Evolutionary conservation across 1,284 basidiomycete species (phyloP), one percentile per base, ranked within the genome.

Genomic region (Volvariella surrecta): DNA sequence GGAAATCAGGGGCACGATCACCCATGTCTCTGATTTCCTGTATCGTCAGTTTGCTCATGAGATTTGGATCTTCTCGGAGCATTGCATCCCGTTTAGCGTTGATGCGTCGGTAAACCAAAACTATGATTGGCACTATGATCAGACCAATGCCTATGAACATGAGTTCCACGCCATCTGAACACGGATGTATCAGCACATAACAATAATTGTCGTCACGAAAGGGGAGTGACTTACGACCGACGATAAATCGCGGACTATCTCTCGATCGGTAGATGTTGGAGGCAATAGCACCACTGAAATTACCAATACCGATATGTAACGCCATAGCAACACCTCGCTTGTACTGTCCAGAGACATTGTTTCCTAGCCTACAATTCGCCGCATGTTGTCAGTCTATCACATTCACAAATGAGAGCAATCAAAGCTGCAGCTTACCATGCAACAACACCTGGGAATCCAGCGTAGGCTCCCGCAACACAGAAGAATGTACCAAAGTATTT

Each of bases 131-230:
- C 0, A 76, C 54, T 37, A 54, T 53, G 30, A 82, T 64, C 50
- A 82, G 63, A 0, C 83, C 82, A 34, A 85, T 73, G 2, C 70
- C 73, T 9, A 82, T 67, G 47, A 85, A 80, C 69, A 80, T 81
- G 24, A 86, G 57, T 54, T 80, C 78, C n/a, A 82, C 46, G 2
- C 62, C 78, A 53, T 83, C 81, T 83, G 46, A 13, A 19, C 31
- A 19, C 37, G 11, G n/a, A n/a, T 11, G 24, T 28, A 28, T 28
- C 11, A 6, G 24, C 24, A 11, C 11, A 11, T 28, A 11, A 28
- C 6, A 6, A 28, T 11, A 28, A 6, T 11, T 28, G 24, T 28
- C 6, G 6, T 28, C 11, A 38, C 39, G 40, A 40, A 34, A 32
- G 42, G 28, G 39, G 17, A 40, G 11, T 18, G 15, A 63, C 73